Base-by-base conservation (phyloP, 129 eudicot genomes). In the Flaveria linearis region DNA sequence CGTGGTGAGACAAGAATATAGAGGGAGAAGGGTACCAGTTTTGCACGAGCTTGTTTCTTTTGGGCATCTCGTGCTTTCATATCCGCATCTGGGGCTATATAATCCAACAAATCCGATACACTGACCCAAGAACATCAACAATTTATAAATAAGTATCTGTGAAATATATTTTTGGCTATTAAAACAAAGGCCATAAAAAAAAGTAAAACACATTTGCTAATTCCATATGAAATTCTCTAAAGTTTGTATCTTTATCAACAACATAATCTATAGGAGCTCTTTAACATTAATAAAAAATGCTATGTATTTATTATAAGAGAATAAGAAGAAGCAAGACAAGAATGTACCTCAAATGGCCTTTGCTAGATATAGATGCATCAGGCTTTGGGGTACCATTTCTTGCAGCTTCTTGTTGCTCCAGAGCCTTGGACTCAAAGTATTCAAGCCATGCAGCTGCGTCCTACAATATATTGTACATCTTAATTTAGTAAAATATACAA, bases 381-480 rank as follows among this genome's bases (percentile, higher is more conserved):
- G 98, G 93, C 73, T 92, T 92, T 69, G 98, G 98, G 61, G 98
- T 92, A 49, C 98, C 98, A 75, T 92, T 89, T 36, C 93, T 88
- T 74, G 93, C 93, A 83, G 96, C 93, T 78, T 92, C 96, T 86
- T 92, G 96, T 77, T 92, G 96, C 84, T 89, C 98, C 66, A 92
- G 82, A 71, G 96, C 97, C 84, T 92, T 92, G 69, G 96, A 90
- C 81, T 92, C 96, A 9, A 92, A 92, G 77, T 92, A 92, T 80
- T 92, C 98, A 50, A 92, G 97, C 97, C 97, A 92, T 52, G 97
- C 98, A 81, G 96, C 98, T 70, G 98, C 98, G 73, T 92, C 98
- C 98, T 92, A 66, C 42, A 76, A 71, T 81, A 68, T 81, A 72
- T 64, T 13, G 26, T 75, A 28, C 50, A 53, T 30, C 22, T 39